These are phyloP conservation scores for Telopea speciosissima DNA, from an alignment of 177 flowering plant genomes.

Conservation along the genomic window DNA sequence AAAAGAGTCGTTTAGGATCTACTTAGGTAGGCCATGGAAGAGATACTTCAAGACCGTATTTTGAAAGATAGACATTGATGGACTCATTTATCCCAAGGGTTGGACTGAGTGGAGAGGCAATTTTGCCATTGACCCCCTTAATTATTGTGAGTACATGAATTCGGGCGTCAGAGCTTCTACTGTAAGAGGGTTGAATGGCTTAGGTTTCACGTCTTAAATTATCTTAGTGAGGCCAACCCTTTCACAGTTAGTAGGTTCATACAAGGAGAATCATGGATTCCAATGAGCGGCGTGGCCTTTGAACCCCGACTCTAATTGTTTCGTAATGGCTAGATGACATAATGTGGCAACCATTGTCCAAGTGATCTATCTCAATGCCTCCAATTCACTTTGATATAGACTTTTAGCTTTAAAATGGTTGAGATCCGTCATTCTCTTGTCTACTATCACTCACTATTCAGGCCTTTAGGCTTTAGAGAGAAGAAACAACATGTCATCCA, in stretches of 20 bases:
- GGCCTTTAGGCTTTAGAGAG: too few relatives aligned
- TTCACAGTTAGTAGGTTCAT: conserved; percentile 40
- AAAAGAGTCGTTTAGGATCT: conserved; percentile 27
- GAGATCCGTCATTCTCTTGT: too few relatives aligned
- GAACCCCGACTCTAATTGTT: conserved; percentile 22
- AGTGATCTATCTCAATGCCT: too few relatives aligned
- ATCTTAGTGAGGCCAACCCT: conserved; percentile 23
- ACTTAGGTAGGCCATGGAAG: conserved; percentile 65
- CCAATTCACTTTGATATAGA: too few relatives aligned
- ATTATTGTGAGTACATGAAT: conserved; percentile 58
- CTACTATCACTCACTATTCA: too few relatives aligned
- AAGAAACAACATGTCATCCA: too few relatives aligned
- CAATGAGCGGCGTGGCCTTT: conserved; percentile 46
- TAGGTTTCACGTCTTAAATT: conserved; percentile 44
- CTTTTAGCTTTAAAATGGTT: too few relatives aligned
- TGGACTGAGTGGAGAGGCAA: conserved; percentile 52
- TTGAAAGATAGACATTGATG: conserved; percentile 42
- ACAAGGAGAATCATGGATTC: conserved; percentile 54
- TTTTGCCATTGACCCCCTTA: conserved; percentile 39
- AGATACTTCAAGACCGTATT: conserved; percentile 51
- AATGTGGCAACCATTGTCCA: too few relatives aligned
- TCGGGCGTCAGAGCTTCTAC: conserved; percentile 42
- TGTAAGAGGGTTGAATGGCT: conserved; percentile 50
- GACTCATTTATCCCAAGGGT: conserved; percentile 46
- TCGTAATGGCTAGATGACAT: too few relatives aligned